These are phyloP conservation scores for Fraxinus nigra DNA, from an alignment of 305 asterid genomes.

Conservation along the genomic window DNA sequence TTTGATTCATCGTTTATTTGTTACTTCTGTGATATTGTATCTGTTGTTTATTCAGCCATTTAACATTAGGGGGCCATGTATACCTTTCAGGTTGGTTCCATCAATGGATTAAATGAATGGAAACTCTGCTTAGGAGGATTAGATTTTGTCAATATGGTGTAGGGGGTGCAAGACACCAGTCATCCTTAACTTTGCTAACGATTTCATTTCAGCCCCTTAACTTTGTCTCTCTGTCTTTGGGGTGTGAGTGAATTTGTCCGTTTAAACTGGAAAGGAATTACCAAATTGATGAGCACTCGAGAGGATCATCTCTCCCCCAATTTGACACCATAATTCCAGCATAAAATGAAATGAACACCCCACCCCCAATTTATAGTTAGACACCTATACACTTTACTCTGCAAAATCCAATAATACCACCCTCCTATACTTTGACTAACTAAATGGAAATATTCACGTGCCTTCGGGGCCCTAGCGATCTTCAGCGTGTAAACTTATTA, in stretches of 20 bases:
- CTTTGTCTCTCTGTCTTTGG: not conserved
- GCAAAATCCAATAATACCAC: not conserved
- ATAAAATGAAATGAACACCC: too few species aligned
- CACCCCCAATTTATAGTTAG: too few species aligned
- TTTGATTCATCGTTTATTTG: not conserved
- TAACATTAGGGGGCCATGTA: not conserved
- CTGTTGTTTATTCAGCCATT: not conserved
- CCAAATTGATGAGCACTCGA: too few species aligned
- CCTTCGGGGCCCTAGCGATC: not conserved
- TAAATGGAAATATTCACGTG: not conserved
- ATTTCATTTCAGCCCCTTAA: not conserved
- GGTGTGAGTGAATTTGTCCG: not conserved
- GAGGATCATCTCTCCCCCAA: too few species aligned
- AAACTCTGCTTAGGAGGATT: not conserved
- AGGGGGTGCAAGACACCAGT: not conserved
- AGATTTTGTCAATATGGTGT: not conserved
- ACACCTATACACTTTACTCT: too few species aligned
- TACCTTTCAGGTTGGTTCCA: not conserved
- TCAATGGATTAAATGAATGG: not conserved
- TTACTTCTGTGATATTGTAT: not conserved
- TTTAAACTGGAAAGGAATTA: not conserved
- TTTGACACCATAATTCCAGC: too few species aligned
- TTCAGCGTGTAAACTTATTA: not conserved
- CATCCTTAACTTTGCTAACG: not conserved
- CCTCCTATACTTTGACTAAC: not conserved